Evolutionary conservation across 345 rosid species (phyloP).

Genomic region (Euphorbia peplus): DNA sequence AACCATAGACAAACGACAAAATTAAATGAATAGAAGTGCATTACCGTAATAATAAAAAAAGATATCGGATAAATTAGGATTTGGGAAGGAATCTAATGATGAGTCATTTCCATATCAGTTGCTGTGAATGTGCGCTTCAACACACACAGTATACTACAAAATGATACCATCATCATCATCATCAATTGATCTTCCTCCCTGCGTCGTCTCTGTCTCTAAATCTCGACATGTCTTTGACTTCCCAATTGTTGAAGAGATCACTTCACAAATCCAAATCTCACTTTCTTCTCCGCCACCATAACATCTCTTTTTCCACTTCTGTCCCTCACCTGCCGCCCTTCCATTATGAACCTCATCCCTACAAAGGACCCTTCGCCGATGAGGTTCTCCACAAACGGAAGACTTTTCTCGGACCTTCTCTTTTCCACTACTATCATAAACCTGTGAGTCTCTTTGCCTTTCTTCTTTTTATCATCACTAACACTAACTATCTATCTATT

Average conservation of each 20-base stretch:
- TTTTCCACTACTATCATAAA: constrained; percentile 76
- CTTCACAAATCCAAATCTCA: constrained; percentile 20
- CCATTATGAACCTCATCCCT: constrained; percentile 62
- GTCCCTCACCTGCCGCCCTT: constrained; percentile 70
- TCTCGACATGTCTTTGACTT: constrained; percentile 41
- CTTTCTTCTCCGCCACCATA: neutral
- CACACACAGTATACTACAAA: no score
- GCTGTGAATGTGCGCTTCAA: no score
- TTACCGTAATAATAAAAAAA: no score
- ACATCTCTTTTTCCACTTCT: constrained; percentile 21
- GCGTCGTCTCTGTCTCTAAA: neutral
- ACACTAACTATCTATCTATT: no score
- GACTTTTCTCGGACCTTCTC: constrained; percentile 82
- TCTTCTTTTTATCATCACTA: neutral
- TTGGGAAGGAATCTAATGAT: no score
- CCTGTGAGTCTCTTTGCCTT: constrained; percentile 53
- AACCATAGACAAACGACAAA: no score
- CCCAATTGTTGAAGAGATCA: constrained; percentile 38
- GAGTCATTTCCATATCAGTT: no score
- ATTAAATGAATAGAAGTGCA: no score
- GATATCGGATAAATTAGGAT: no score
- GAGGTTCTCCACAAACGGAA: constrained; percentile 72
- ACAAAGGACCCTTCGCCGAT: constrained; percentile 66
- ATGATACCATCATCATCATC: no score
- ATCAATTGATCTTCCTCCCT: no score